A percentile compares a stretch with the other conserved stretches of the same genome.
These are phyloP conservation scores for Pelargonium cotyledonis DNA, from an alignment of 441 rosid species.

Conservation along the genomic window DNA sequence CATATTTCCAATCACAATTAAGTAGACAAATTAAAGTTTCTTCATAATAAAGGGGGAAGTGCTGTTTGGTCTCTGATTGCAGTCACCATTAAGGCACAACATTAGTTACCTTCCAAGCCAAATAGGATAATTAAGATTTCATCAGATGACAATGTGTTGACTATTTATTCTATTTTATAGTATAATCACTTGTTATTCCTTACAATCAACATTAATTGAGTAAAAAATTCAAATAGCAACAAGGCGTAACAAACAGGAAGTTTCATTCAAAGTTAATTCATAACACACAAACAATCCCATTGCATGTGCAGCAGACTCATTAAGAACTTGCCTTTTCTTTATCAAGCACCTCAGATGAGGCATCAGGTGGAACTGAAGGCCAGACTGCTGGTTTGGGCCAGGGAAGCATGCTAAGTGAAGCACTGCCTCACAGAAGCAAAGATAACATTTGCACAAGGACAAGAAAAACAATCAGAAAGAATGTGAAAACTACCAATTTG, in stretches of 20 bases:
- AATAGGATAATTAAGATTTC: neutral
- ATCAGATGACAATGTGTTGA: neutral
- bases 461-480: conserved; percentile 9
- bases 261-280: neutral
- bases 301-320: neutral
- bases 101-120: neutral
- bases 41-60: neutral
- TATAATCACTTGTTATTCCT: neutral
- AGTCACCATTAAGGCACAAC: neutral
- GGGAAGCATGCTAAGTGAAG: conserved; percentile 94
- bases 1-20: neutral
- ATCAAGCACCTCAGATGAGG: conserved; percentile 72
- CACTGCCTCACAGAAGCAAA: conserved; percentile 47
- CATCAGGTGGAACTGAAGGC: conserved; percentile 86
- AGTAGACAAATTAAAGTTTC: neutral
- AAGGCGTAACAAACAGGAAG: neutral
- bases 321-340: conserved; percentile 81
- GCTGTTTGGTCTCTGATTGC: neutral
- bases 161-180: neutral
- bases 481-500: conserved; percentile 3
- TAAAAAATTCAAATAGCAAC: neutral
- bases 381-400: conserved; percentile 98
- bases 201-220: neutral
- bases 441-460: conserved; percentile 17
- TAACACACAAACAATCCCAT: neutral